Evolutionary conservation across 2,329 filamentous ascomycete genomes (phyloP).

Genomic region (Neonectria faginata): DNA sequence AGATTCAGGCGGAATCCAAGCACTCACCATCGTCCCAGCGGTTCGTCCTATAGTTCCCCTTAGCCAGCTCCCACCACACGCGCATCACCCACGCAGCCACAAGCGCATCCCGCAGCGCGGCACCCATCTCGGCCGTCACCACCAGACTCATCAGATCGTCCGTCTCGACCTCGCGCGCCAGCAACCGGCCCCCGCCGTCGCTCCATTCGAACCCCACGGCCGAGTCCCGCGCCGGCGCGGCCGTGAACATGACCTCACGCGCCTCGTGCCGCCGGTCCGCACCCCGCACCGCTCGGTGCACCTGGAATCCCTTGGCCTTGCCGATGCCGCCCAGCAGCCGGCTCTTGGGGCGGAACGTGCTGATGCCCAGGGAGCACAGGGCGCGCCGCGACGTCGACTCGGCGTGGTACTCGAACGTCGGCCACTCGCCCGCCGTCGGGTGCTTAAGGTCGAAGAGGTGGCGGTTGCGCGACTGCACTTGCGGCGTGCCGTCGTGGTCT

Average conservation of each 20-base stretch:
- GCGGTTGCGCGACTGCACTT: constrained; percentile 45
- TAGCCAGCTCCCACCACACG: constrained; percentile 50
- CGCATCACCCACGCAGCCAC: constrained; percentile 52
- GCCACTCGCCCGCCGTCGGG: constrained; percentile 42
- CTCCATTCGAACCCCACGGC: constrained; percentile 51
- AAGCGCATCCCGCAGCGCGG: constrained; percentile 48
- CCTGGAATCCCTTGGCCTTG: constrained; percentile 35
- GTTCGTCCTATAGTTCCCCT: constrained; percentile 46
- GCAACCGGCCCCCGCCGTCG: constrained; percentile 41
- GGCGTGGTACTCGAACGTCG: constrained; percentile 50
- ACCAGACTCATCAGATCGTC: constrained; percentile 47
- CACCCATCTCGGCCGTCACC: constrained; percentile 48
- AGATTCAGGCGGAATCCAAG: neutral
- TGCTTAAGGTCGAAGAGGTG: constrained; percentile 53
- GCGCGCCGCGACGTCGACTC: constrained; percentile 47
- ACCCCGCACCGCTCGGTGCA: constrained; percentile 46
- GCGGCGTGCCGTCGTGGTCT: constrained; percentile 38
- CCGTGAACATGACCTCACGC: constrained; percentile 46
- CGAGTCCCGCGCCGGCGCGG: constrained; percentile 40
- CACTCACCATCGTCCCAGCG: constrained; percentile 35
- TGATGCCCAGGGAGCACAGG: constrained; percentile 47
- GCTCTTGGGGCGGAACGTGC: constrained; percentile 39
- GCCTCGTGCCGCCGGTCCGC: constrained; percentile 40
- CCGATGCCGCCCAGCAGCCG: constrained; percentile 36
- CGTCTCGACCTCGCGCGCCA: constrained; percentile 50